phyloP scores from a whole-genome alignment of 495 filamentous ascomycete genomes.

The Xylaria venustula region DNA sequence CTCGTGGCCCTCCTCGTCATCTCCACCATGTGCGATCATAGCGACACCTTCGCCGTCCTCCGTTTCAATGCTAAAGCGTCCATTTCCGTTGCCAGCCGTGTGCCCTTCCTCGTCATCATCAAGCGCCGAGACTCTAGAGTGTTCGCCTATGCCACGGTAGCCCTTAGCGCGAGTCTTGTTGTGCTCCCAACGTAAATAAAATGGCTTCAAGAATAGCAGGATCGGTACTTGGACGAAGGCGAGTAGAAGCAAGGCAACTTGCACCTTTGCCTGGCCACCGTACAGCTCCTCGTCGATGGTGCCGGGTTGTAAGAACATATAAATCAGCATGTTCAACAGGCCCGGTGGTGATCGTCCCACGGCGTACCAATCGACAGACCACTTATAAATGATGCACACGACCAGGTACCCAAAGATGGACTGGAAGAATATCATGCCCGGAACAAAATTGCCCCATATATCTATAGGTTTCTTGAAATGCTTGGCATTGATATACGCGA shows the following conservation, averaged over 20 bases:
- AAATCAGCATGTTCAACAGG: conserved; percentile 97
- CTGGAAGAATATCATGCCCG: conserved; percentile 99
- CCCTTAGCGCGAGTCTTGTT: conserved; percentile 83
- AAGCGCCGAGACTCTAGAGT: conserved; percentile 77
- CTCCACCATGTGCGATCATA: conserved; percentile 85
- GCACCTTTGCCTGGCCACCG: conserved; percentile 68
- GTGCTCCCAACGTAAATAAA: conserved; percentile 89
- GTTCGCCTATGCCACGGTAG: conserved; percentile 90
- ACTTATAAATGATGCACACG: conserved; percentile 93
- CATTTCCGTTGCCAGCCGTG: conserved; percentile 38
- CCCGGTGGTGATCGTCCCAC: conserved; percentile 69
- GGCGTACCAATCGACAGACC: conserved; percentile 83
- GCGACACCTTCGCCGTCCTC: conserved; percentile 85
- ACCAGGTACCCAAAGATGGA: conserved; percentile 97
- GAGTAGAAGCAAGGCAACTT: conserved; percentile 76
- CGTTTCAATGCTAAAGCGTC: conserved; percentile 66
- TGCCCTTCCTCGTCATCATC: conserved; percentile 73
- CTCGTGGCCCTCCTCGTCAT: conserved; percentile 74
- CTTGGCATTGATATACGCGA: conserved; percentile 87
- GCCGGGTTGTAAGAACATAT: conserved; percentile 95
- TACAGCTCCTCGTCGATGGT: conserved; percentile 70
- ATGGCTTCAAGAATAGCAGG: conserved; percentile 90
- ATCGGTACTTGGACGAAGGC: conserved; percentile 85
- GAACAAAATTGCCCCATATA: conserved; percentile 94
- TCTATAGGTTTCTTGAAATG: conserved; percentile 94